Base-by-base conservation (phyloP, 2,329 filamentous ascomycete species). In the Penicillium capsulatum region DNA sequence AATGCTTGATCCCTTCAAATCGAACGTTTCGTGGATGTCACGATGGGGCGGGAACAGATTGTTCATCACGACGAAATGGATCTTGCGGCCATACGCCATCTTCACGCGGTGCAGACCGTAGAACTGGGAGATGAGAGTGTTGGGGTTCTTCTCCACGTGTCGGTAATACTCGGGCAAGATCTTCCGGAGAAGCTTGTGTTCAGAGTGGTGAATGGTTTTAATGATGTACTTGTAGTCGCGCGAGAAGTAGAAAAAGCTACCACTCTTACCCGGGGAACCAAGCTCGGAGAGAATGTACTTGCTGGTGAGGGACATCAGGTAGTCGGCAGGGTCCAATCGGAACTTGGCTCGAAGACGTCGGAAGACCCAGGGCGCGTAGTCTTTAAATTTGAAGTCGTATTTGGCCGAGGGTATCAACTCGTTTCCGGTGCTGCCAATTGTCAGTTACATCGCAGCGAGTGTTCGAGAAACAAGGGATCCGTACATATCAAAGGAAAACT, bases 331-430 rank as follows among this genome's bases (percentile, higher is more conserved):
- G 61, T 98, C 92, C 39, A 97, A 79, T 55, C 84, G 81, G 71
- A 98, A 98, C 48, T 84, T 84, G 34, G 81, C 74, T 51, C 92
- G 86, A 30, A 98, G 76, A 67, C 89, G 87, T 58, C 92, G 87
- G 69, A 98, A 98, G 43, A 98, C 92, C 90, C 91, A 97, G 41
- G 92, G 92, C n/a, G 91, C 91, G 67, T 98, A 98, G 70, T 98
- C 92, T 72, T 98, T 98, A 76, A 98, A 98, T 68, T 98, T 98
- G 81, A 98, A 98, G 71, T 98, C 92, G 72, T 98, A 98, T 69
- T 98, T 97, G 54, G 92, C 90, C 47, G 91, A 96, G 15, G 92
- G 92, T 4, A 94, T 94, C 63, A 98, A 74, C 72, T 98, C 92
- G 65, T 96, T 96, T 50, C 92, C 92, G 51, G 90, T 94, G 61